A percentile compares a stretch with the other conserved stretches of the same genome.
These are phyloP conservation scores for Erodium texanum DNA, from an alignment of 441 rosid genomes.

Conservation along the genomic window DNA sequence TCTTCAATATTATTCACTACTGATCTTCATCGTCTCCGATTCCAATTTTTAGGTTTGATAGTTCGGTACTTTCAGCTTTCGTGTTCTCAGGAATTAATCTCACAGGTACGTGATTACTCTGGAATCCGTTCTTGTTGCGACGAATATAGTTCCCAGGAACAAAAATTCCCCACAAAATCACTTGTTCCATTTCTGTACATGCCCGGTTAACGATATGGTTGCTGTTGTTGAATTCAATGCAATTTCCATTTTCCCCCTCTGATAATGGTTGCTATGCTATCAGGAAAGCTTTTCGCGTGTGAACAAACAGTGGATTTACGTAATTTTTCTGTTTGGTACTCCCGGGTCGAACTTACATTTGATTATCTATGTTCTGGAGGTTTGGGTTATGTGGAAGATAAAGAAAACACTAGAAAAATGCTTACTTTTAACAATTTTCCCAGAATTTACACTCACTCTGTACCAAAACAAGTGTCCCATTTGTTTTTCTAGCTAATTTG, in stretches of 20 bases:
- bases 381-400: not conserved
- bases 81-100: not conserved
- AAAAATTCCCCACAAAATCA: not conserved
- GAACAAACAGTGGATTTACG: not conserved
- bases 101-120: conserved; percentile 4
- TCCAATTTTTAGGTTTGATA: conserved; percentile 8
- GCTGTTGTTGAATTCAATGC: not conserved
- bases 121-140: not conserved
- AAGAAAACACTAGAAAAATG: not conserved
- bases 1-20: not conserved
- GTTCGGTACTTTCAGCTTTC: conserved; percentile 1
- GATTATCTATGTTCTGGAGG: not conserved
- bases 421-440: not conserved
- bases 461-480: not conserved
- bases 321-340: not conserved
- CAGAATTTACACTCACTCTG: not conserved
- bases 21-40: conserved; percentile 6
- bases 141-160: conserved; percentile 1
- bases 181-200: not conserved
- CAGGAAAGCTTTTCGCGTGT: not conserved
- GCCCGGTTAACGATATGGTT: not conserved
- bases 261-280: not conserved
- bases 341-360: not conserved
- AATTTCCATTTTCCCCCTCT: not conserved
- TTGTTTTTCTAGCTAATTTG: no score